phyloP scores from a whole-genome alignment of 1,139 yeast species.

The Hemisphaericaspora xylofermentans region DNA sequence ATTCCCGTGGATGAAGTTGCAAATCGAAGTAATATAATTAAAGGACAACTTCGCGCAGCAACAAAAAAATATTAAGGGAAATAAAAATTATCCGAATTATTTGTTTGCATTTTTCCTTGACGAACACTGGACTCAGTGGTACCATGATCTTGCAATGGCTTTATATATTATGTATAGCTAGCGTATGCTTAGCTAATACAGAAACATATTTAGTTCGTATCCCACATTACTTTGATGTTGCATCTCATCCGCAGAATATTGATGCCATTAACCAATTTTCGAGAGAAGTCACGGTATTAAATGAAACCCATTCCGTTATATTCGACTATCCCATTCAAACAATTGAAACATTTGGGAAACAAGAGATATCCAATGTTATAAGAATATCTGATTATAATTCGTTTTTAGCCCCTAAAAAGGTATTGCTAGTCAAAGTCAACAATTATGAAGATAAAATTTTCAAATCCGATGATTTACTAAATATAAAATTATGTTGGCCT shows the following conservation, averaged over 20 bases:
- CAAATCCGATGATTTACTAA: slow-evolving; percentile 31
- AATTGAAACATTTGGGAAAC: slow-evolving; percentile 10
- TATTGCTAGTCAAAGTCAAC: slow-evolving; percentile 32
- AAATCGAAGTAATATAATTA: not conserved
- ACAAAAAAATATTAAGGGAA: not conserved
- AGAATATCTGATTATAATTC: slow-evolving; percentile 17
- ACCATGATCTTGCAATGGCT: slow-evolving; percentile 1
- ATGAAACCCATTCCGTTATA: slow-evolving; percentile 27
- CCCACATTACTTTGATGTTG: slow-evolving; percentile 39
- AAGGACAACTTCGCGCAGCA: not conserved
- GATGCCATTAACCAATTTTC: slow-evolving; percentile 1
- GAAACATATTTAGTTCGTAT: slow-evolving; percentile 34
- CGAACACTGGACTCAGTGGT: not conserved
- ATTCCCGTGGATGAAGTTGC: slow-evolving; percentile 3
- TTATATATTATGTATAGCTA: not conserved
- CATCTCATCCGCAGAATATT: slow-evolving; percentile 19
- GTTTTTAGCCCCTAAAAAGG: slow-evolving; percentile 13
- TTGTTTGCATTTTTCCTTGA: not conserved
- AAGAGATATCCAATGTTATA: slow-evolving; percentile 7
- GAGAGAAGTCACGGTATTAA: slow-evolving; percentile 15
- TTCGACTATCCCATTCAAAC: slow-evolving; percentile 32
- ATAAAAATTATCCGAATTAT: not conserved
- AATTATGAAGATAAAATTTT: slow-evolving; percentile 32
- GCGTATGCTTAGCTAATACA: slow-evolving; percentile 32
- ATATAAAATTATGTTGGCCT: slow-evolving; percentile 47